Percentiles rank a stretch among this genome's conserved stretches.
These are phyloP conservation scores for Kingdonia uniflora DNA, from an alignment of 164 flowering plant species.

Conservation along the genomic window DNA sequence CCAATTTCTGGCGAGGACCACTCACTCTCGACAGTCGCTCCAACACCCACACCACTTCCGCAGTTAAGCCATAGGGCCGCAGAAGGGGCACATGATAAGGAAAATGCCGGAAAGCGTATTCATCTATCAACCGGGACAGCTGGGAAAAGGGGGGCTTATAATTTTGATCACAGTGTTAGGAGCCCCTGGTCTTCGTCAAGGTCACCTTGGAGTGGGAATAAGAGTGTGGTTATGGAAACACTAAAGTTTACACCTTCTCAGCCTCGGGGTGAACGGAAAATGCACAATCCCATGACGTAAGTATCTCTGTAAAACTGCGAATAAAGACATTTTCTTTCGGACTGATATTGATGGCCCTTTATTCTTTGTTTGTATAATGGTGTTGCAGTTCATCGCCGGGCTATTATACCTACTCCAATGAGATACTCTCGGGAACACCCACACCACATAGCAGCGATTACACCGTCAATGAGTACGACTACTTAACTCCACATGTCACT, in stretches of 20 bases:
- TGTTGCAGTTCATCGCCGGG: slow-evolving; percentile 38
- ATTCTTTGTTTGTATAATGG: neutral
- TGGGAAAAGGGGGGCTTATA: slow-evolving; percentile 40
- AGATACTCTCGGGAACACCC: slow-evolving; percentile 42
- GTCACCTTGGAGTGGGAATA: slow-evolving; percentile 41
- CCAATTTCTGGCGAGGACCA: slow-evolving; percentile 25
- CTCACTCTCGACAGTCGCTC: slow-evolving; percentile 20
- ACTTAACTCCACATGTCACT: slow-evolving; percentile 30
- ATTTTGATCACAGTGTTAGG: slow-evolving; percentile 43
- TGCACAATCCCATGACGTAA: slow-evolving; percentile 27
- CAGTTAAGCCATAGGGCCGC: neutral
- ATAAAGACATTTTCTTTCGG: slow-evolving; percentile 52
- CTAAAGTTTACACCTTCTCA: slow-evolving; percentile 38
- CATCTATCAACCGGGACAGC: slow-evolving; percentile 19
- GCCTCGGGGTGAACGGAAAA: slow-evolving; percentile 15
- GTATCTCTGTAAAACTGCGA: neutral
- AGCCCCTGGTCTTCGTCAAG: slow-evolving; percentile 36
- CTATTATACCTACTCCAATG: slow-evolving; percentile 37
- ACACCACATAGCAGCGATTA: slow-evolving; percentile 66
- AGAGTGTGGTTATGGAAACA: slow-evolving; percentile 31
- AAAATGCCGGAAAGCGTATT: slow-evolving; percentile 17
- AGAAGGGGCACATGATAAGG: neutral
- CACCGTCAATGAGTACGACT: slow-evolving; percentile 55
- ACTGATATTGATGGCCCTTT: slow-evolving; percentile 31
- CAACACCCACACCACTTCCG: slow-evolving; percentile 18